These are phyloP conservation scores for Starmerella vaccinii DNA, from an alignment of 805 yeast genomes.

Conservation along the genomic window DNA sequence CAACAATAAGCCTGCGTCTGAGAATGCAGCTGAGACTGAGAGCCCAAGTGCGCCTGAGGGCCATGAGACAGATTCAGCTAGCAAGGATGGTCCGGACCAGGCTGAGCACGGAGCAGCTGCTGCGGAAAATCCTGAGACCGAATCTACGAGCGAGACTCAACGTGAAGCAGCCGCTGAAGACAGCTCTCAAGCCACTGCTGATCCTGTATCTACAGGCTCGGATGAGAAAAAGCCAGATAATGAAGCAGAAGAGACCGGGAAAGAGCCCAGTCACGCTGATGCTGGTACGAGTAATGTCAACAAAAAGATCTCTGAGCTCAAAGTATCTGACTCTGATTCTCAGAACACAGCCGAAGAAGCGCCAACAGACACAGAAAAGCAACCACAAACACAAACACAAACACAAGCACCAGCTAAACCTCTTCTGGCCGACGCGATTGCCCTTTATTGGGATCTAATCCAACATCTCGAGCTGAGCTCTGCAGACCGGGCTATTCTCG, in stretches of 20 bases:
- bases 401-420: not conserved
- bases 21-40: too few relatives aligned
- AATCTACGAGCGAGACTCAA: too few relatives aligned
- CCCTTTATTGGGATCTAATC: slow-evolving; percentile 13
- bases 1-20: too few relatives aligned
- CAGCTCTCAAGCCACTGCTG: too few relatives aligned
- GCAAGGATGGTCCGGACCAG: too few relatives aligned
- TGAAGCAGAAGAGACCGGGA: not conserved
- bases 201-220: too few relatives aligned
- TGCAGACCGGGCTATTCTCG: slow-evolving; percentile 10
- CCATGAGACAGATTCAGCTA: not conserved
- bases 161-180: too few relatives aligned
- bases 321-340: not conserved
- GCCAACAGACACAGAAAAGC: not conserved
- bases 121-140: too few relatives aligned
- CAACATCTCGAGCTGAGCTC: not conserved
- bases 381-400: not conserved
- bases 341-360: too few relatives aligned
- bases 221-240: too few relatives aligned
- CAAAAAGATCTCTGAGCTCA: not conserved
- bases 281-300: not conserved
- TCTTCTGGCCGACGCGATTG: not conserved
- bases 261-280: not conserved
- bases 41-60: too few relatives aligned
- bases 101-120: too few relatives aligned